Conservation (phyloP, 257 asterid species). For the Fraxinus cuspidata region DNA sequence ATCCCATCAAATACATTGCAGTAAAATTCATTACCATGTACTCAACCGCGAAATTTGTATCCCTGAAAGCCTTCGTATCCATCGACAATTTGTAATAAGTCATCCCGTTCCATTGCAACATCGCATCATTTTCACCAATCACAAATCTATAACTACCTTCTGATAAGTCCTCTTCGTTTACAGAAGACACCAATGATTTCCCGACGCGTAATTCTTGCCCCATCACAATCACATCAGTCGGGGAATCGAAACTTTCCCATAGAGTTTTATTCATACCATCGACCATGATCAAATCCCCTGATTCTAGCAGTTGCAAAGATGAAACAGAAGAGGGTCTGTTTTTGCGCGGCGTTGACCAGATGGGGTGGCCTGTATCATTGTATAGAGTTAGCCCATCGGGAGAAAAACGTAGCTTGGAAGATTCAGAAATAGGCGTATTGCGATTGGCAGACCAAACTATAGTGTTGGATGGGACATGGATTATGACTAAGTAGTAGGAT, state of each 20-base stretch:
- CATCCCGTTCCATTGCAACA: constrained; percentile 57
- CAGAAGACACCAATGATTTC: constrained; percentile 39
- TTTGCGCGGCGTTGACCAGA: constrained; percentile 61
- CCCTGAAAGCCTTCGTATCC: constrained; percentile 39
- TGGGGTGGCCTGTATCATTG: constrained; percentile 30
- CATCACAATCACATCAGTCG: constrained; percentile 58
- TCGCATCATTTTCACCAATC: constrained; percentile 47
- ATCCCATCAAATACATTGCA: constrained; percentile 57
- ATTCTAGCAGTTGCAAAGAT: constrained; percentile 51
- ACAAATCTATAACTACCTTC: constrained; percentile 51
- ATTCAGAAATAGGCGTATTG: constrained; percentile 33
- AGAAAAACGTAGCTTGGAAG: constrained; percentile 38
- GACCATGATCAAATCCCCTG: constrained; percentile 67
- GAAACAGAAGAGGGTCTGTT: constrained; percentile 23
- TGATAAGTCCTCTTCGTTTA: constrained; percentile 36
- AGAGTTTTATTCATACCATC: constrained; percentile 30
- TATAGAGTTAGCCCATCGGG: constrained; percentile 37
- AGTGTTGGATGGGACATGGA: constrained; percentile 34
- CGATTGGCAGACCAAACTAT: constrained; percentile 52
- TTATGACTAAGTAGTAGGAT: constrained; percentile 37
- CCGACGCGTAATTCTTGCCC: constrained; percentile 57
- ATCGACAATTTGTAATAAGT: constrained; percentile 65
- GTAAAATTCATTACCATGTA: constrained; percentile 49
- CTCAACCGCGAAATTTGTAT: constrained; percentile 34
- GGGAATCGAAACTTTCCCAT: constrained; percentile 67